Conservation (phyloP, 164 flowering plant genomes). For the Saururus chinensis region DNA sequence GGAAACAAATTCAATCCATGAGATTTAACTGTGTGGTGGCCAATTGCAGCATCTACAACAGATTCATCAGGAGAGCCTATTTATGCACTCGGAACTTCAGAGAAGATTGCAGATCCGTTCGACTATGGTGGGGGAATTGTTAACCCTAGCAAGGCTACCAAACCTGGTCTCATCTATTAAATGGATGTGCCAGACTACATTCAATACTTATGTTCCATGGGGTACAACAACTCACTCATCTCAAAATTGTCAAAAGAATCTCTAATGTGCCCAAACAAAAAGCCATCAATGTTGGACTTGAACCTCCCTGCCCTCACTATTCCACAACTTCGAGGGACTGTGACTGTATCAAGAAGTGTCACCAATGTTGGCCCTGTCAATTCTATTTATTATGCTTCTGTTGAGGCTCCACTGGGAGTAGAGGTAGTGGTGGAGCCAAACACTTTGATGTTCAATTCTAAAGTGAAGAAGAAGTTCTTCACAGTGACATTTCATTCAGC, state of each 20-base stretch:
- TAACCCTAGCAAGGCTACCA: constrained; percentile 38
- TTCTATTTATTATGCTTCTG: constrained; percentile 28
- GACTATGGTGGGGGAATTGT: constrained; percentile 60
- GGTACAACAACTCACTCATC: constrained; percentile 29
- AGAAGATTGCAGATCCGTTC: constrained; percentile 47
- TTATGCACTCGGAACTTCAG: constrained; percentile 34
- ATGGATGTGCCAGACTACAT: constrained; percentile 18
- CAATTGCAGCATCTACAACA: constrained; percentile 23
- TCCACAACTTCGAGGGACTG: constrained; percentile 22
- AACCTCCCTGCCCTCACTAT: constrained; percentile 48
- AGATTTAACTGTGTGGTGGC: neutral
- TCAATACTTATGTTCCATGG: constrained; percentile 31
- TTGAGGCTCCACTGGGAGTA: constrained; percentile 39
- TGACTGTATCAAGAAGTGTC: constrained; percentile 35
- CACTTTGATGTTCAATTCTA: constrained; percentile 33
- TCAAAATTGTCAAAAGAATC: constrained; percentile 12
- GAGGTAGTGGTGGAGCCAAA: constrained; percentile 32
- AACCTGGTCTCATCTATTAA: constrained; percentile 35
- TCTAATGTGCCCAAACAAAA: constrained; percentile 16
- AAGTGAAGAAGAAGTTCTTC: constrained; percentile 24
- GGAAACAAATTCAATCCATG: neutral
- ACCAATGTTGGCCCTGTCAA: constrained; percentile 46
- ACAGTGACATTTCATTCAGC: constrained; percentile 21
- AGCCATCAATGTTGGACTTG: constrained; percentile 14
- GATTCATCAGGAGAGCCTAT: constrained; percentile 23